Percentiles rank a stretch among this genome's conserved stretches.
Evolutionary conservation across 108 stramenopile species (phyloP).

Genomic region (Mediolabrus comicus): DNA sequence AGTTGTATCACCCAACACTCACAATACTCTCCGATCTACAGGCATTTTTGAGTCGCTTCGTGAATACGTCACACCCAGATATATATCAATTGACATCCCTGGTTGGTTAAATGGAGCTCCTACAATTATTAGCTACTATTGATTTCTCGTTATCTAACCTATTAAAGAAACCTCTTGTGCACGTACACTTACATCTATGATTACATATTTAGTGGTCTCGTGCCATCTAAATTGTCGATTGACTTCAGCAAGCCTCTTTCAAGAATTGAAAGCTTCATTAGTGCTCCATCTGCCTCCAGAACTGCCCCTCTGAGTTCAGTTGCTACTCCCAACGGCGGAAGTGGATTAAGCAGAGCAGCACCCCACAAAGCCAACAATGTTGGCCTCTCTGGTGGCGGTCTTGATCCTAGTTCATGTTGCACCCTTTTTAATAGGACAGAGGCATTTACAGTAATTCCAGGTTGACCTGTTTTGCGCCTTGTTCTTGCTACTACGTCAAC

Average conservation of each 20-base stretch:
- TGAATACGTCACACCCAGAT: constrained; percentile 34
- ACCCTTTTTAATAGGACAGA: constrained; percentile 37
- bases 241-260: constrained; percentile 52
- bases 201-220: constrained; percentile 40
- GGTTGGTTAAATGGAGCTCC: constrained; percentile 27
- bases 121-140: constrained; percentile 10
- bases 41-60: constrained; percentile 16
- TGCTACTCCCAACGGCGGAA: constrained; percentile 60
- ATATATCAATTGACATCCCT: constrained; percentile 39
- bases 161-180: too few relatives aligned
- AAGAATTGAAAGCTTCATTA: constrained; percentile 44
- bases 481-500: constrained; percentile 51
- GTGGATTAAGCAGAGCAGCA: constrained; percentile 66
- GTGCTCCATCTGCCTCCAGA: constrained; percentile 44
- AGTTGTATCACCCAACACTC: too few relatives aligned
- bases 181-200: too few relatives aligned
- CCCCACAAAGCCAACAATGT: constrained; percentile 57
- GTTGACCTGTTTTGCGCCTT: constrained; percentile 40
- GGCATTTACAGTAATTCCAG: constrained; percentile 55
- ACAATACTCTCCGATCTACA: too few relatives aligned
- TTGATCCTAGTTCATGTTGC: constrained; percentile 39
- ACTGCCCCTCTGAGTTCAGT: constrained; percentile 61
- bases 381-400: constrained; percentile 26
- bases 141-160: background rate
- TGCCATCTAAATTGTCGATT: constrained; percentile 60